Evolutionary conservation across 2,329 filamentous ascomycete species (phyloP).

Genomic region (Cladosporium oxysporum): DNA sequence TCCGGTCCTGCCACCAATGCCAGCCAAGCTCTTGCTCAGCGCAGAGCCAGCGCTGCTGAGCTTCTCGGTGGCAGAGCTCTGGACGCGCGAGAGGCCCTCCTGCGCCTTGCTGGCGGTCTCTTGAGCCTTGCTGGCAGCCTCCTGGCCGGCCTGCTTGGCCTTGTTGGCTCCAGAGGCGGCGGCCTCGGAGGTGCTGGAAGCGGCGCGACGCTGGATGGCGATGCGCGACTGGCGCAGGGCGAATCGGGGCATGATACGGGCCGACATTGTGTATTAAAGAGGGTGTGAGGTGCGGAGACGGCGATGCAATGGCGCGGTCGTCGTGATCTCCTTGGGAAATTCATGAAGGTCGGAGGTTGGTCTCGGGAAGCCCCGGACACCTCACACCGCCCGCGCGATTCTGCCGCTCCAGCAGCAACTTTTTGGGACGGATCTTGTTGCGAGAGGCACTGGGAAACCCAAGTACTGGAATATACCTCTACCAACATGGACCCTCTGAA

Average conservation of each 20-base stretch:
- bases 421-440: constrained; percentile 13
- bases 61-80: constrained; percentile 76
- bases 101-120: constrained; percentile 63
- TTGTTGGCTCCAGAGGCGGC: constrained; percentile 42
- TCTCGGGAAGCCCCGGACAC: constrained; percentile 8
- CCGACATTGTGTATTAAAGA: constrained; percentile 44
- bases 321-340: constrained; percentile 22
- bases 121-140: constrained; percentile 60
- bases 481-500: constrained; percentile 69
- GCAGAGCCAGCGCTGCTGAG: constrained; percentile 72
- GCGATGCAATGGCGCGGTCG: constrained; percentile 24
- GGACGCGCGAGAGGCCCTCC: constrained; percentile 79
- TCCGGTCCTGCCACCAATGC: constrained; percentile 81
- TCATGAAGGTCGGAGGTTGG: constrained; percentile 18
- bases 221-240: constrained; percentile 47
- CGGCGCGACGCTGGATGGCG: constrained; percentile 49
- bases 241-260: constrained; percentile 49
- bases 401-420: constrained; percentile 12
- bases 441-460: not conserved
- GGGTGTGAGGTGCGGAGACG: constrained; percentile 22
- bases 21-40: constrained; percentile 66
- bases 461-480: not conserved
- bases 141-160: constrained; percentile 47
- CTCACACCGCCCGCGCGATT: constrained; percentile 9
- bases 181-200: constrained; percentile 52